Evolutionary conservation across 164 flowering plant genomes (phyloP).

Genomic region (Berberis thunbergii): DNA sequence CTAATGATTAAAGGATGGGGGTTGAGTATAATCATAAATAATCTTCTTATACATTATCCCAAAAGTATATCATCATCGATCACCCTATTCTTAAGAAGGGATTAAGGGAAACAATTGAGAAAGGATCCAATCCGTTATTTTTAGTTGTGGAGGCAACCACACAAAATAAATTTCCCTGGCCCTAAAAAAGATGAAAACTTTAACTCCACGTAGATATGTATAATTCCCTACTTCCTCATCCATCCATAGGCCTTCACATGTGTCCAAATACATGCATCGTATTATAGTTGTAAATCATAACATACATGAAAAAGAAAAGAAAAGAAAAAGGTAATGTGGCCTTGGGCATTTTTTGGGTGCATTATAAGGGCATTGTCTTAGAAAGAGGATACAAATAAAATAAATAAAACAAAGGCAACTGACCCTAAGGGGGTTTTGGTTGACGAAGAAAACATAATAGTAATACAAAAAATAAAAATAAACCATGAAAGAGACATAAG

Average conservation of each 20-base stretch:
- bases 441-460: conserved; percentile 8
- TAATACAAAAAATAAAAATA: conserved; percentile 7
- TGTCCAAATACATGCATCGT: neutral
- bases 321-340: too few relatives aligned
- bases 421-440: too few relatives aligned
- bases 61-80: neutral
- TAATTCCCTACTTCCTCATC: conserved; percentile 2
- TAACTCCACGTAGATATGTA: conserved; percentile 22
- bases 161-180: neutral
- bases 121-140: conserved; percentile 8
- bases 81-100: neutral
- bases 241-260: neutral
- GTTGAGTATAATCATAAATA: too few relatives aligned
- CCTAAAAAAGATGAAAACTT: conserved; percentile 1
- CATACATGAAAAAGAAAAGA: too few relatives aligned
- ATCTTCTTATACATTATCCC: too few relatives aligned
- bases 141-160: neutral
- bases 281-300: neutral
- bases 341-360: too few relatives aligned
- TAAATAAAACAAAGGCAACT: too few relatives aligned
- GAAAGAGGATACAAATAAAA: conserved; percentile 6
- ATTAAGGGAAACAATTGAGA: neutral
- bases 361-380: conserved; percentile 17
- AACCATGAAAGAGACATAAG: conserved; percentile 26
- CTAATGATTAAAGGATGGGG: neutral